Percentiles rank a stretch among this genome's conserved stretches.
phyloP scores from a whole-genome alignment of 305 asterid genomes.

The Stenogyne calaminthoides region DNA sequence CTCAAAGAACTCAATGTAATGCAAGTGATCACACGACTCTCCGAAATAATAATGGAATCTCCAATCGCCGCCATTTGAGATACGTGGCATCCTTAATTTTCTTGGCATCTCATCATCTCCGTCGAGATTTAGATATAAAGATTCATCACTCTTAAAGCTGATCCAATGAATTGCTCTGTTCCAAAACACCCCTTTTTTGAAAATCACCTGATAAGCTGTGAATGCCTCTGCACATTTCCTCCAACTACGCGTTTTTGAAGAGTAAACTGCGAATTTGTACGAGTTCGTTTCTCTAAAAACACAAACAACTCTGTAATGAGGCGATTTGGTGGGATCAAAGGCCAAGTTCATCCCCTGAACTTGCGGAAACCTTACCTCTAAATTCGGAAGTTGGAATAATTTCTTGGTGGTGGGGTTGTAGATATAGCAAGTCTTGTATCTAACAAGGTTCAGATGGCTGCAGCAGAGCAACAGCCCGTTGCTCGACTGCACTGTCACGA shows the following conservation, averaged over 20 bases:
- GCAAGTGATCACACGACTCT: constrained; percentile 41
- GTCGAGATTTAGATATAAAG: constrained; percentile 27
- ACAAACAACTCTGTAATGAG: constrained; percentile 37
- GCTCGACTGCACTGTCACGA: constrained; percentile 38
- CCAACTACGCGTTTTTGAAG: constrained; percentile 42
- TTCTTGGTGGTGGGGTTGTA: constrained; percentile 42
- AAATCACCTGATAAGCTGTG: neutral
- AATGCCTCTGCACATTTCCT: constrained; percentile 22
- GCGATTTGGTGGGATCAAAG: constrained; percentile 46
- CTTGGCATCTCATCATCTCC: neutral
- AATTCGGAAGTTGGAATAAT: constrained; percentile 20
- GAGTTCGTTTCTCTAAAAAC: neutral
- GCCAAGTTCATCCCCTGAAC: constrained; percentile 33
- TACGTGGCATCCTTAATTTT: constrained; percentile 22
- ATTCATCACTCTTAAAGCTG: neutral
- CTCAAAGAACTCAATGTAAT: constrained; percentile 27
- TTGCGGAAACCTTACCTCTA: neutral
- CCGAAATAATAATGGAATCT: constrained; percentile 32
- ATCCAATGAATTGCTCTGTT: constrained; percentile 46
- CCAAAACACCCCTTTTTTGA: constrained; percentile 42
- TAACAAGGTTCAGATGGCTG: neutral
- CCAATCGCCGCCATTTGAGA: neutral
- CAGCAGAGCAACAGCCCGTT: constrained; percentile 44
- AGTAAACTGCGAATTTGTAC: constrained; percentile 33
- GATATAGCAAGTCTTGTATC: constrained; percentile 15